Evolutionary conservation across 441 rosid species (phyloP).

Genomic region (Jatropha podagrica): DNA sequence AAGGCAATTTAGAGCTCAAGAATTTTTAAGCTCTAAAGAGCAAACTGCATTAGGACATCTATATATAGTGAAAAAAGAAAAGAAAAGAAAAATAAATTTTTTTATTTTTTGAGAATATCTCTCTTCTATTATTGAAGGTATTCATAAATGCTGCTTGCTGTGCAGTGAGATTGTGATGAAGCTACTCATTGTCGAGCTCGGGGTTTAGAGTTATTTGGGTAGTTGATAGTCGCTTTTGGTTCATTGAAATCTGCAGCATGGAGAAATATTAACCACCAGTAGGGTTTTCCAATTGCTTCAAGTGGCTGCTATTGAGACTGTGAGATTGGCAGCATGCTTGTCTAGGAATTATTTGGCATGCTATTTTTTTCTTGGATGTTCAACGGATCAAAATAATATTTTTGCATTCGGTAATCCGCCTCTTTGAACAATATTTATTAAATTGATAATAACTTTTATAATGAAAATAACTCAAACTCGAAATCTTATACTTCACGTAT

Average conservation of each 20-base stretch:
- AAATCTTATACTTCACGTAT: too few species aligned
- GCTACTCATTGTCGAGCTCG: slow-evolving; percentile 8
- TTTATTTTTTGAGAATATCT: not conserved
- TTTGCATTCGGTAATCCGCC: too few species aligned
- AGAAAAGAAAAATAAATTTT: not conserved
- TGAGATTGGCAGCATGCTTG: not conserved
- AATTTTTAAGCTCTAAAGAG: slow-evolving; percentile 13
- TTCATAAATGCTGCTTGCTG: too few species aligned
- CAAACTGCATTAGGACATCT: not conserved
- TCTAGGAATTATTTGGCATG: not conserved
- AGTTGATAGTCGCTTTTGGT: slow-evolving; percentile 33
- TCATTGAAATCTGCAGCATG: slow-evolving; percentile 15
- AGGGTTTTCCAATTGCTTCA: slow-evolving; percentile 10
- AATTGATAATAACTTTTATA: too few species aligned
- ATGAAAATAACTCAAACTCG: too few species aligned
- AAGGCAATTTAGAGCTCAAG: not conserved
- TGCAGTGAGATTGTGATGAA: too few species aligned
- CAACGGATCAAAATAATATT: too few species aligned
- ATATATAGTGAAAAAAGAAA: not conserved
- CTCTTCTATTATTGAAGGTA: slow-evolving; percentile 17
- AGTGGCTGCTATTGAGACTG: not conserved
- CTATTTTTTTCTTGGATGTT: too few species aligned
- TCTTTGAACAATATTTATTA: too few species aligned
- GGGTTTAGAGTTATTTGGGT: slow-evolving; percentile 6
- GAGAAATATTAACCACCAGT: slow-evolving; percentile 5